These are phyloP conservation scores for Gloeopeniophorella convolvens DNA, from an alignment of 768 basidiomycete genomes.

Conservation along the genomic window DNA sequence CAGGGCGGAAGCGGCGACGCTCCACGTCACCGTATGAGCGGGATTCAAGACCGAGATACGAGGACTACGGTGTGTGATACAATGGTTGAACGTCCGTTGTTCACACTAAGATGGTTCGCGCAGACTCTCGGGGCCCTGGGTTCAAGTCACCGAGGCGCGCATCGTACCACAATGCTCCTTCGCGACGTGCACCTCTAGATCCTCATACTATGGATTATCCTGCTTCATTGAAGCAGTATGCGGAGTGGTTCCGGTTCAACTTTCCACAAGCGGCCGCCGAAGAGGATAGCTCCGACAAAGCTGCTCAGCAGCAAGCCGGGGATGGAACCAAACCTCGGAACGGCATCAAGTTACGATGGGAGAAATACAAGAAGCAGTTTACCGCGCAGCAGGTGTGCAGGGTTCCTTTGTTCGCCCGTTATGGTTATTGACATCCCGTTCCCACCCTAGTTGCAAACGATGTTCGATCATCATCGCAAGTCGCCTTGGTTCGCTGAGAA, in stretches of 20 bases:
- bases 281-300: conserved; percentile 80
- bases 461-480: conserved; percentile 92
- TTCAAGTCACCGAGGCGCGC: conserved; percentile 59
- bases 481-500: conserved; percentile 98
- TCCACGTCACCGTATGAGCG: conserved; percentile 78
- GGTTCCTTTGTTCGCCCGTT: not conserved
- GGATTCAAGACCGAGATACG: conserved; percentile 75
- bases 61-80: conserved; percentile 63
- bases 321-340: conserved; percentile 80
- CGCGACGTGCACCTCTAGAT: conserved; percentile 59
- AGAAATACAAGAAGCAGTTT: conserved; percentile 92
- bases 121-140: conserved; percentile 58
- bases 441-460: conserved; percentile 68
- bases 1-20: conserved; percentile 66
- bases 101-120: conserved; percentile 20
- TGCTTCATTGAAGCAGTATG: conserved; percentile 75
- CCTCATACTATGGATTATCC: conserved; percentile 80
- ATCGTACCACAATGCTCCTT: conserved; percentile 41
- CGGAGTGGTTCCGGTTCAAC: conserved; percentile 80
- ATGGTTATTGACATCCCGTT: conserved; percentile 7
- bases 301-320: conserved; percentile 75
- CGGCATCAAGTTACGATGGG: conserved; percentile 79
- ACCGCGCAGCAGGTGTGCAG: conserved; percentile 73
- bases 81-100: conserved; percentile 6
- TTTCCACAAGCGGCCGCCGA: conserved; percentile 72